phyloP scores from a whole-genome alignment of 2,329 filamentous ascomycete genomes.

The Apiospora saccharicola region DNA sequence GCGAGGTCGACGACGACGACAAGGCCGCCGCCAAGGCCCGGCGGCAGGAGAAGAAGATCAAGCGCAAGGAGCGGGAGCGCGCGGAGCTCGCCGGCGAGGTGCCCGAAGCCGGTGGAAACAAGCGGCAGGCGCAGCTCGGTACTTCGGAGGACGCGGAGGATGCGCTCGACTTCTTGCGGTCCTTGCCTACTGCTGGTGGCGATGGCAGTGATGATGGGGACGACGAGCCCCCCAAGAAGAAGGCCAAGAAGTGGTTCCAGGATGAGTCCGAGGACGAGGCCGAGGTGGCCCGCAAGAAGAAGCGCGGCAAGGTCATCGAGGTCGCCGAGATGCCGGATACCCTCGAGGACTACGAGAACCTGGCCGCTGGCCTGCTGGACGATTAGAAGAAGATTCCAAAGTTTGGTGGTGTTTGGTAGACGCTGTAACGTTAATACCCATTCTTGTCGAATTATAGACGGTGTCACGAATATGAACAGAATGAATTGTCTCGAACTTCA shows the following conservation, averaged over 20 bases:
- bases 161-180: conserved; percentile 64
- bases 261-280: conserved; percentile 64
- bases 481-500: background rate
- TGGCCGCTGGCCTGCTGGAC: conserved; percentile 76
- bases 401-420: background rate
- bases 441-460: background rate
- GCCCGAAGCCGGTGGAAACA: background rate
- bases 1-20: conserved; percentile 80
- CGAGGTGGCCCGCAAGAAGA: conserved; percentile 51
- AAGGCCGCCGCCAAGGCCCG: conserved; percentile 83
- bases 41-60: conserved; percentile 77
- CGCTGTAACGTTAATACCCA: conserved; percentile 13
- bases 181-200: conserved; percentile 58
- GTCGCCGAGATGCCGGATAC: conserved; percentile 76
- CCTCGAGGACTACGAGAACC: conserved; percentile 78
- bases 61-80: conserved; percentile 71
- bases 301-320: conserved; percentile 64
- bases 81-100: conserved; percentile 50
- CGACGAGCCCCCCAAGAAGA: conserved; percentile 62
- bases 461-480: background rate
- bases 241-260: conserved; percentile 82
- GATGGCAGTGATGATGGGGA: conserved; percentile 41
- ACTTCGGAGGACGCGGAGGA: conserved; percentile 57
- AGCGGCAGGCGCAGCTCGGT: conserved; percentile 44
- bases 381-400: conserved; percentile 32